Conservation (phyloP, 805 yeast genomes). For the Saturnispora gosingensis region DNA sequence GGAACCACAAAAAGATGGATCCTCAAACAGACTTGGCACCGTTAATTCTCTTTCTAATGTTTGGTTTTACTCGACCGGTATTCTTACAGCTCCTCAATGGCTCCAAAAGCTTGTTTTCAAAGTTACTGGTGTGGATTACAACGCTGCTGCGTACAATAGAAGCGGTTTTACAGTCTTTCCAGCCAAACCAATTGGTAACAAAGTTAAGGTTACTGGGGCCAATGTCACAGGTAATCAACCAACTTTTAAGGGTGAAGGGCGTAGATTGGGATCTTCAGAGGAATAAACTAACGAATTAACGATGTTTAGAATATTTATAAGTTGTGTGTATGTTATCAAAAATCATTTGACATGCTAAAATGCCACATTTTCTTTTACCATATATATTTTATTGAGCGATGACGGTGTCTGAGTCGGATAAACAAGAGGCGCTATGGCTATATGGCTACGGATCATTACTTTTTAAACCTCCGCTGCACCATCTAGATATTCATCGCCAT, state of each 20-base stretch:
- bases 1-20: conserved; percentile 15
- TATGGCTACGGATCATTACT: conserved; percentile 87
- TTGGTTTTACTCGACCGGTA: conserved; percentile 44
- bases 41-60: conserved; percentile 17
- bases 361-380: neutral
- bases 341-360: neutral
- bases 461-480: conserved; percentile 78
- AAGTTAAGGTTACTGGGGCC: conserved; percentile 12
- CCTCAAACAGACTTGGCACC: conserved; percentile 25
- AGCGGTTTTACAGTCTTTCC: conserved; percentile 16
- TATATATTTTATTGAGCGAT: neutral
- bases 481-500: conserved; percentile 29
- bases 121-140: conserved; percentile 26
- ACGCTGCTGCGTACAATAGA: conserved; percentile 21
- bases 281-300: neutral
- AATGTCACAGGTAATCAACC: neutral
- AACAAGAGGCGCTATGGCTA: conserved; percentile 50
- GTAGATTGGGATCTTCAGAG: conserved; percentile 6
- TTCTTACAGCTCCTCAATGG: conserved; percentile 47
- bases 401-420: neutral
- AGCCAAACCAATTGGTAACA: conserved; percentile 9
- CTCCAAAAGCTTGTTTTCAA: conserved; percentile 25
- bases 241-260: conserved; percentile 4
- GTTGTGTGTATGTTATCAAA: neutral
- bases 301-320: neutral